Evolutionary conservation across 2,329 filamentous ascomycete genomes (phyloP), one percentile per base, ranked within the genome.

Genomic region (Penicillium carneum): DNA sequence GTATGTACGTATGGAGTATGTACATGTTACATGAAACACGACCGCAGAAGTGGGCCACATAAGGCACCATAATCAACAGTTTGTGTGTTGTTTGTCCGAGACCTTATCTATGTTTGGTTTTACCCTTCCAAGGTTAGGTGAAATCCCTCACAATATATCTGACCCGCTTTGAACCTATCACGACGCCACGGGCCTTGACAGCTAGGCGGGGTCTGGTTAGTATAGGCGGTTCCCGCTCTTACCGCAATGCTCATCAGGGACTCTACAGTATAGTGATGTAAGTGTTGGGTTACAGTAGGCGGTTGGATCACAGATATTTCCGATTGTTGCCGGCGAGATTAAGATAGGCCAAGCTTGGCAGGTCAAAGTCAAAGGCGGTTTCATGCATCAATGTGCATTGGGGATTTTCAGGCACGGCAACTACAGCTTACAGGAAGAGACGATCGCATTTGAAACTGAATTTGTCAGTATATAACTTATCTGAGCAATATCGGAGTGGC

Each of bases 241-340:
- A 56, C 57, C 57, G 57, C 57, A 11, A 26, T 57, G 31, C 39
- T 58, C 42, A 55, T 55, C 46, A 50, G 54, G 36, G 45, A 42
- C 29, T 33, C 1, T 1, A 23, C 20, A 23, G 3, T 23, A 23
- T 23, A 16, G 11, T 46, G 52, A 55, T 58, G 31, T 31, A 33
- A 45, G 38, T 38, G 11, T 43, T 33, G 31, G 18, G 18, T 34
- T 53, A 43, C 23, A 33, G 4, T 20, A 52, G 12, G n/a, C 41
- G 23, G 57, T 46, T 59, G 41, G 36, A 41, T 46, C n/a, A 36
- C 57, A 51, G 57, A 49, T 45, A 43, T 56, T 56, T 49, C 57
- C 38, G 51, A 48, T 42, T 26, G 9, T 43, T 47, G 11, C 41
- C 23, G 23, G 41, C 18, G 7, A 26, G 16, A 26, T 45, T 46